These are phyloP conservation scores for Lactarius indigo DNA, from an alignment of 768 basidiomycete species.

Conservation along the genomic window DNA sequence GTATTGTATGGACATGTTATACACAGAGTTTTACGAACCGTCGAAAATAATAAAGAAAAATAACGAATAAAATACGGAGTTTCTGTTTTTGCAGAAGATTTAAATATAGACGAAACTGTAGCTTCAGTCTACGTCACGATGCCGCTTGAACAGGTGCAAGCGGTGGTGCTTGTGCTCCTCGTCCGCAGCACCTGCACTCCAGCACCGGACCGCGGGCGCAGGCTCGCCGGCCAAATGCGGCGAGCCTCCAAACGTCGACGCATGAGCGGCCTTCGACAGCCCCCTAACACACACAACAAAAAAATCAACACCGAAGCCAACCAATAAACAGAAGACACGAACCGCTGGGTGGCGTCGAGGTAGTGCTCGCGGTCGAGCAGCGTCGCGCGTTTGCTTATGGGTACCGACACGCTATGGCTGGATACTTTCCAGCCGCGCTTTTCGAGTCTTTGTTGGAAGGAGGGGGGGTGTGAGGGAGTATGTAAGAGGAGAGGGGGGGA, in stretches of 20 bases:
- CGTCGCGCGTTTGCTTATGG: neutral
- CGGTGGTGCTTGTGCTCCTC: neutral
- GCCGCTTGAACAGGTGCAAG: neutral
- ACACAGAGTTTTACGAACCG: too few species aligned
- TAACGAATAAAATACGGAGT: neutral
- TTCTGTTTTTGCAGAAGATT: too few species aligned
- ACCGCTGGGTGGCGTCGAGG: slow-evolving; percentile 18
- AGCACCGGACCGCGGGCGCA: too few species aligned
- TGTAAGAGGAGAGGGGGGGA: neutral
- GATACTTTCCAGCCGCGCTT: slow-evolving; percentile 3
- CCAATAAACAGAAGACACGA: neutral
- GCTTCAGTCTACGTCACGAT: neutral
- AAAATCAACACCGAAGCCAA: too few species aligned
- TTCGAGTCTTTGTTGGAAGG: neutral
- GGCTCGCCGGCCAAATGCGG: too few species aligned
- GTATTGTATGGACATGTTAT: neutral
- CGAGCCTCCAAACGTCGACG: neutral
- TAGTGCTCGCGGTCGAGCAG: slow-evolving; percentile 1
- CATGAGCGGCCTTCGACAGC: neutral
- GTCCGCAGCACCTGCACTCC: neutral
- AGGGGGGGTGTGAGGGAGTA: neutral
- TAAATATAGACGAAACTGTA: too few species aligned
- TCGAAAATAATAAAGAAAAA: too few species aligned
- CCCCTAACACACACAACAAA: neutral
- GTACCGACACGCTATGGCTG: neutral